phyloP scores from a whole-genome alignment of 805 yeast species.

The Saturnispora galanensis region DNA sequence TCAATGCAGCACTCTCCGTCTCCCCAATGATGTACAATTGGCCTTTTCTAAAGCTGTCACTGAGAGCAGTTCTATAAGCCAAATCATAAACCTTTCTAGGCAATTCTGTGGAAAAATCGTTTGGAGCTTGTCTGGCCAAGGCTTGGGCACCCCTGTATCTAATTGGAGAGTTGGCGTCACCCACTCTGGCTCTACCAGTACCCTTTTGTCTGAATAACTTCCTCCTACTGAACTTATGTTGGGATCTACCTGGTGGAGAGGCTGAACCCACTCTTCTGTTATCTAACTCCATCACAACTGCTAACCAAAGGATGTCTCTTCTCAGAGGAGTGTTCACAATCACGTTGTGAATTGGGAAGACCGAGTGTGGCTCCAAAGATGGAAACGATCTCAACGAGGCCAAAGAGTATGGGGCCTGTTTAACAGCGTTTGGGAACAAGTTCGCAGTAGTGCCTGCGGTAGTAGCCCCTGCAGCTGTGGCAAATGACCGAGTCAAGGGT shows the following conservation, averaged over 20 bases:
- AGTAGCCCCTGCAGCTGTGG: not conserved
- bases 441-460: not conserved
- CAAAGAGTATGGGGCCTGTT: slow-evolving; percentile 63
- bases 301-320: slow-evolving; percentile 89
- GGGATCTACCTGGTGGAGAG: slow-evolving; percentile 78
- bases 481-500: not conserved
- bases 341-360: slow-evolving; percentile 67
- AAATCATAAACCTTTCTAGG: slow-evolving; percentile 62
- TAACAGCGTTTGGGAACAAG: slow-evolving; percentile 22
- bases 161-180: slow-evolving; percentile 91
- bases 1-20: slow-evolving; percentile 8
- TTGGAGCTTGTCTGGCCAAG: slow-evolving; percentile 81
- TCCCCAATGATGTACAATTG: slow-evolving; percentile 60
- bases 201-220: slow-evolving; percentile 89
- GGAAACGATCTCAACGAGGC: slow-evolving; percentile 81
- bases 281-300: slow-evolving; percentile 88
- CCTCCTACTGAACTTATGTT: slow-evolving; percentile 73
- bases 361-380: slow-evolving; percentile 71
- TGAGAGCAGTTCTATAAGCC: slow-evolving; percentile 76
- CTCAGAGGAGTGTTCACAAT: slow-evolving; percentile 69
- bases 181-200: slow-evolving; percentile 88
- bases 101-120: slow-evolving; percentile 72
- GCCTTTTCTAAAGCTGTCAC: slow-evolving; percentile 71
- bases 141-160: slow-evolving; percentile 87
- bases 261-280: slow-evolving; percentile 81